Base-by-base conservation (phyloP, 2,329 filamentous ascomycete species). In the Trichoderma lentiforme region DNA sequence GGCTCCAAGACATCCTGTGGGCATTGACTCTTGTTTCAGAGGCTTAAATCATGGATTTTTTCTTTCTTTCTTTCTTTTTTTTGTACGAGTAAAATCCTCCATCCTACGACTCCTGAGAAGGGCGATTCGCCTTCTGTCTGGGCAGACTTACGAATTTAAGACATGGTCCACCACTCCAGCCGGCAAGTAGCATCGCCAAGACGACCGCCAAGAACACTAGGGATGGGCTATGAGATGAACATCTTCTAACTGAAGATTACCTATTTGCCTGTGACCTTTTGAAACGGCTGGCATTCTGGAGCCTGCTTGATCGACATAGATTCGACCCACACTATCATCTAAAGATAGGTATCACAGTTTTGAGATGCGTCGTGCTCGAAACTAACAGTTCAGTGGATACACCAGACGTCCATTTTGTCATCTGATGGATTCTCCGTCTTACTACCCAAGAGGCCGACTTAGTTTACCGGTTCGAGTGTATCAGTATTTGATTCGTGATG, bases 161-260 rank as follows among this genome's bases (percentile, higher is more conserved):
- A 60, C 71, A 72, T 14, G 18, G 24, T 15, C 5, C 66, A 28
- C 56, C 9, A 39, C 15, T 30, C 28, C 18, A 70, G 26, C 21
- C 36, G 15, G 62, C 63, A 28, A 36, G 30, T 30, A 53, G 57
- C n/a, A 30, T 53, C 39, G 71, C 39, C 58, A 70, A 61, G 65
- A 28, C 43, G 26, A 51, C 43, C 34, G 71, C 71, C 71, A 71
- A 71, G 67, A 53, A 65, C 18, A 72, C 32, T 39, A 72, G 71
- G 71, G 65, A 63, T 63, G 9, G 5, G 24, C 5, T 26, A 12
- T 21, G 30, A 57, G 57, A 71, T 58, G 7, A 63, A 14, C 14
- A 58, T 63, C 9, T 14, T 26, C 11, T 36, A 12, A 5, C 6
- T 30, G 9, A 28, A 36, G 39, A 60, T 60, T 60, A 36, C 51